Evolutionary conservation across 2,329 filamentous ascomycete genomes (phyloP).

Genomic region (Endothia cerciana): DNA sequence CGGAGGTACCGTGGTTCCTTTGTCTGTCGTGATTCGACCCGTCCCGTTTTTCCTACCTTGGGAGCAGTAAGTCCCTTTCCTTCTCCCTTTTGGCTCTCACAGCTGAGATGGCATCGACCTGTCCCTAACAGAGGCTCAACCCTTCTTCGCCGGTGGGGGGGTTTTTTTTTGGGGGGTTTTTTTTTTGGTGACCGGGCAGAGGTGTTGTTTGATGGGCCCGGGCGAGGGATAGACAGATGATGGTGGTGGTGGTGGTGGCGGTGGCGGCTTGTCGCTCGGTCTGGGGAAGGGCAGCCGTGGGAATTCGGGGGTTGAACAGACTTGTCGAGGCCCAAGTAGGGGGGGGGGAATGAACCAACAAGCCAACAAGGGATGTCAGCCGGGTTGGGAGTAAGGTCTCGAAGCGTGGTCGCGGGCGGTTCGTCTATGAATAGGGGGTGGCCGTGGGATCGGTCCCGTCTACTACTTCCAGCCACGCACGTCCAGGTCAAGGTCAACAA

Average conservation of each 20-base stretch:
- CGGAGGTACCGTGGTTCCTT: slow-evolving; percentile 9
- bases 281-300: slow-evolving; percentile 17
- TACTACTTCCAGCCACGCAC: slow-evolving; percentile 7
- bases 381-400: neutral
- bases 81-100: slow-evolving; percentile 22
- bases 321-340: slow-evolving; percentile 20
- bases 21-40: slow-evolving; percentile 4
- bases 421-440: slow-evolving; percentile 14
- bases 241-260: no score
- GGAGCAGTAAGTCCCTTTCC: neutral
- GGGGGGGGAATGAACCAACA: slow-evolving; percentile 17
- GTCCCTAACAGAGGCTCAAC: slow-evolving; percentile 14
- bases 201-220: slow-evolving; percentile 2
- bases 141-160: slow-evolving; percentile 14
- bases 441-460: slow-evolving; percentile 8
- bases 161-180: no score
- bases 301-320: slow-evolving; percentile 24
- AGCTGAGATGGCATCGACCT: slow-evolving; percentile 26
- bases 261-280: slow-evolving; percentile 8
- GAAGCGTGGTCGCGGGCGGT: slow-evolving; percentile 4
- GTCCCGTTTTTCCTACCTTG: slow-evolving; percentile 8
- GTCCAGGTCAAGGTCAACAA: slow-evolving; percentile 5
- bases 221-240: slow-evolving; percentile 21
- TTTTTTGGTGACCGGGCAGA: slow-evolving; percentile 21
- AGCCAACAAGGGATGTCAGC: slow-evolving; percentile 16